These are phyloP conservation scores for Kwoniella botswanensis DNA, from an alignment of 768 basidiomycete species.

Conservation along the genomic window DNA sequence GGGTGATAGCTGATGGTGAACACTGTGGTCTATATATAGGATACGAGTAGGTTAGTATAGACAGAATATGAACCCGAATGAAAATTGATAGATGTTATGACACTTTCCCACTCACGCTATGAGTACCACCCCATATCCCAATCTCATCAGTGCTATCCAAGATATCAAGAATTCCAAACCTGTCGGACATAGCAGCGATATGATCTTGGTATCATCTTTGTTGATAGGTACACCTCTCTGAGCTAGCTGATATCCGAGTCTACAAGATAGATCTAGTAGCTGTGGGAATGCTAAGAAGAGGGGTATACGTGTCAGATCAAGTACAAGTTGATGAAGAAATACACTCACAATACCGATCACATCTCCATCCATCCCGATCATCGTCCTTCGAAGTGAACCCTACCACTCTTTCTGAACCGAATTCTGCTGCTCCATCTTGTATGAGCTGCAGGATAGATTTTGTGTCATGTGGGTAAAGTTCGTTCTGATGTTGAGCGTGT, in stretches of 20 bases:
- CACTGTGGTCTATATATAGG: conserved; percentile 47
- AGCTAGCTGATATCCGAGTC: conserved; percentile 13
- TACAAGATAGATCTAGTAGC: conserved; percentile 30
- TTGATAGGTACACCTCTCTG: neutral
- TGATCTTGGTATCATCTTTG: conserved; percentile 15
- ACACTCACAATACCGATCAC: conserved; percentile 49
- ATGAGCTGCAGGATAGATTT: conserved; percentile 47
- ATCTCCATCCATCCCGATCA: conserved; percentile 32
- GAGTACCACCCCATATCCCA: conserved; percentile 52
- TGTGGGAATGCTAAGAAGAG: conserved; percentile 33
- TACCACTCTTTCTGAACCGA: conserved; percentile 45
- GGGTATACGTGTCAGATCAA: neutral
- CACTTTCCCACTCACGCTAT: conserved; percentile 44
- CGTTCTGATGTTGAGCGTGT: conserved; percentile 51
- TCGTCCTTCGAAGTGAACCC: conserved; percentile 37
- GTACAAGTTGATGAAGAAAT: neutral
- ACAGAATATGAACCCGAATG: neutral
- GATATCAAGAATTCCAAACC: conserved; percentile 49
- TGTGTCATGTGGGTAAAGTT: conserved; percentile 44
- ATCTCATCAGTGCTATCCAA: conserved; percentile 51
- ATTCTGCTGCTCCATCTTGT: conserved; percentile 43
- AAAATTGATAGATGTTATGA: neutral
- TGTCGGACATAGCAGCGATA: conserved; percentile 49
- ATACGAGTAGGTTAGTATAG: neutral
- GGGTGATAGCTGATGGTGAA: conserved; percentile 61